Evolutionary conservation across 116 monocot genomes (phyloP).

Genomic region (Zostera marina): DNA sequence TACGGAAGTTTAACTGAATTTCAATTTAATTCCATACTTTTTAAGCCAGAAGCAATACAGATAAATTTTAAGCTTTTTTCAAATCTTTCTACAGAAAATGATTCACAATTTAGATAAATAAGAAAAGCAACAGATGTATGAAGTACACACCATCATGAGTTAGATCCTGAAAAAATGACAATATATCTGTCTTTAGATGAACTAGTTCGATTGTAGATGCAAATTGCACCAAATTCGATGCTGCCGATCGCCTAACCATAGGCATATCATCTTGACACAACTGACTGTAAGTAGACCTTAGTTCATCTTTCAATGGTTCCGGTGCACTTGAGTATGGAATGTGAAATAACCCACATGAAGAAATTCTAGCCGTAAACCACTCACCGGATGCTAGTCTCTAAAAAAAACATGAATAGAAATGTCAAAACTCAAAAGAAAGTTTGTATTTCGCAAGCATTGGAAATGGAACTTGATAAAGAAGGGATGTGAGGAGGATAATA

Average conservation of each 20-base stretch:
- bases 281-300: constrained; percentile 69
- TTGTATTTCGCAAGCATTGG: background rate
- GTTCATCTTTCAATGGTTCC: constrained; percentile 55
- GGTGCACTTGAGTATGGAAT: constrained; percentile 88
- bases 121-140: background rate
- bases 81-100: too few species aligned
- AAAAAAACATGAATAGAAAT: constrained; percentile 34
- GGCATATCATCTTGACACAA: constrained; percentile 98
- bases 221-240: constrained; percentile 82
- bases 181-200: constrained; percentile 64
- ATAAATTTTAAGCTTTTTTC: too few species aligned
- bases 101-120: background rate
- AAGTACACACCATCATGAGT: constrained; percentile 71
- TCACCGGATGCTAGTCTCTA: constrained; percentile 93
- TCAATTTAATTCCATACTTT: too few species aligned
- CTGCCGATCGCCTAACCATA: constrained; percentile 90
- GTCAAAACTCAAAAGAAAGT: constrained; percentile 20
- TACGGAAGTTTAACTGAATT: too few species aligned
- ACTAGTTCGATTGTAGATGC: constrained; percentile 62
- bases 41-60: too few species aligned
- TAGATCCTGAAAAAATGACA: constrained; percentile 82
- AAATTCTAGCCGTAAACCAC: constrained; percentile 94
- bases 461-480: constrained; percentile 37
- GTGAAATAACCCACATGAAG: constrained; percentile 89
- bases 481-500: too few species aligned